phyloP scores from a whole-genome alignment of 2,329 filamentous ascomycete species.

The Stagonosporopsis vannaccii region DNA sequence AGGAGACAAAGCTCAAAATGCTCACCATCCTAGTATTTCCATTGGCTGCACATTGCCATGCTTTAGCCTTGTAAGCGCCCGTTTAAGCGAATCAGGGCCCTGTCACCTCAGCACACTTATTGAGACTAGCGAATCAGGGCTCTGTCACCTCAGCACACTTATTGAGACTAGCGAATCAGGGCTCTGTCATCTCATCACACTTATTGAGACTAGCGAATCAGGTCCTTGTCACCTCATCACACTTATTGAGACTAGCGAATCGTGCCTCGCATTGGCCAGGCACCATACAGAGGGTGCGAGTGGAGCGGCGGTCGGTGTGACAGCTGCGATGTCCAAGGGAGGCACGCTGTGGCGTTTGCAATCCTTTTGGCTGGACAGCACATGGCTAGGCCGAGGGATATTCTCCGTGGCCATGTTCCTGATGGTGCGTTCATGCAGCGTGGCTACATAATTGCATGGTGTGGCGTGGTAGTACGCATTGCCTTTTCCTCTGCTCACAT shows the following conservation, averaged over 20 bases:
- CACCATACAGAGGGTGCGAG: not conserved
- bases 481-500: not conserved
- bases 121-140: not conserved
- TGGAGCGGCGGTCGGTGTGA: constrained; percentile 13
- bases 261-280: not conserved
- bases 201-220: constrained; percentile 7
- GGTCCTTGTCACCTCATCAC: not conserved
- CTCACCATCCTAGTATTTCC: not conserved
- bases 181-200: not conserved
- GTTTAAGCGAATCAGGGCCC: constrained; percentile 9
- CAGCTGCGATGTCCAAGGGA: not conserved
- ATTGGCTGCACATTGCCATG: constrained; percentile 3
- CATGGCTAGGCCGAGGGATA: not conserved
- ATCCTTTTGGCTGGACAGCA: constrained; percentile 1
- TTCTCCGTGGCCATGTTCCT: constrained; percentile 2
- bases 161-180: not conserved
- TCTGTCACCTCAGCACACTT: not conserved
- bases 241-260: not conserved
- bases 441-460: not conserved
- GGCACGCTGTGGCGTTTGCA: constrained; percentile 13
- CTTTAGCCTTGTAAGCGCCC: constrained; percentile 13
- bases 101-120: not conserved
- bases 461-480: not conserved
- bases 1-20: not conserved
- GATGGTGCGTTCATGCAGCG: constrained; percentile 1